Evolutionary conservation across 306 rosid species (phyloP).

Genomic region (Cucurbita maxima): DNA sequence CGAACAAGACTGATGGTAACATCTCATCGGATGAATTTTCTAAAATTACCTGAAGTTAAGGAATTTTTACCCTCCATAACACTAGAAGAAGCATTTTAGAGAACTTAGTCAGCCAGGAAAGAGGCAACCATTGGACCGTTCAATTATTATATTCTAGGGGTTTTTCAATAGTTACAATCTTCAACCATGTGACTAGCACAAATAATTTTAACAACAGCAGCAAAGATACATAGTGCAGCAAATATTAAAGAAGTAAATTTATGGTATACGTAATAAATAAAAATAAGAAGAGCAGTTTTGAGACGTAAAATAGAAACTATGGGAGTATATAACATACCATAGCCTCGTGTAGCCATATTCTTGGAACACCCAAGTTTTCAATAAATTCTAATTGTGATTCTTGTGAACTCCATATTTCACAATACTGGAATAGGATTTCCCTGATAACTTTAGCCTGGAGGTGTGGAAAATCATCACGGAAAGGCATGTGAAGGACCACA

Average conservation of each 20-base stretch:
- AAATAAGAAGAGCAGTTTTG: neutral
- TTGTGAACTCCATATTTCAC: conserved; percentile 89
- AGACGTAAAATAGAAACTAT: neutral
- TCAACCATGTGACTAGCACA: neutral
- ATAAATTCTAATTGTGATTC: conserved; percentile 61
- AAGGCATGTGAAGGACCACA: conserved; percentile 80
- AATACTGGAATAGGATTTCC: conserved; percentile 86
- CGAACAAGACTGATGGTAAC: neutral
- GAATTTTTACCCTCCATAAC: neutral
- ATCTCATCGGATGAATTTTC: neutral
- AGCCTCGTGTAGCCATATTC: conserved; percentile 88
- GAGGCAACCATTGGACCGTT: neutral
- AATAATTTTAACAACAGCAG: neutral
- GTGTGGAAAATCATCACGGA: conserved; percentile 63
- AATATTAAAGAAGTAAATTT: neutral
- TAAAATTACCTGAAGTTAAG: neutral
- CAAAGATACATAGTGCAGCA: neutral
- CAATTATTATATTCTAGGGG: neutral
- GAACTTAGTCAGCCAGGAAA: neutral
- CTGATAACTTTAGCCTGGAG: conserved; percentile 70
- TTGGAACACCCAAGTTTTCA: conserved; percentile 74
- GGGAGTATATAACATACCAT: conserved; percentile 39
- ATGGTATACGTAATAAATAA: neutral
- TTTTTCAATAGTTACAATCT: neutral
- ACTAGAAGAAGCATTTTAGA: neutral